Conservation (phyloP, 345 rosid species). For the Cardamine chenopodiifolia region DNA sequence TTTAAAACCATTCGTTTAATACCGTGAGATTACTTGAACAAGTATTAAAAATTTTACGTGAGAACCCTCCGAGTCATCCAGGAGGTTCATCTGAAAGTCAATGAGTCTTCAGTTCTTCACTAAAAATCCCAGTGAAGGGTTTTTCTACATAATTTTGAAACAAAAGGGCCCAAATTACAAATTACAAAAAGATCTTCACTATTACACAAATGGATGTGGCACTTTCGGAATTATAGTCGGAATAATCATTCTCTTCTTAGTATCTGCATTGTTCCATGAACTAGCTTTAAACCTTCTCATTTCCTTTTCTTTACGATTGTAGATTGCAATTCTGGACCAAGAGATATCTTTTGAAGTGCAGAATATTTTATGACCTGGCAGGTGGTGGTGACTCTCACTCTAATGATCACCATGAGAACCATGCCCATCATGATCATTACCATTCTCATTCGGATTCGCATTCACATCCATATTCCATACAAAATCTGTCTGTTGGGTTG, state of each 20-base stretch:
- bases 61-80: neutral
- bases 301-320: neutral
- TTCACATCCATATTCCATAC: slow-evolving; percentile 67
- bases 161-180: neutral
- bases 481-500: slow-evolving; percentile 88
- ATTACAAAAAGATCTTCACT: neutral
- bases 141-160: neutral
- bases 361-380: slow-evolving; percentile 44
- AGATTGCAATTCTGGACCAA: neutral
- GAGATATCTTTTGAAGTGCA: neutral
- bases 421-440: slow-evolving; percentile 50
- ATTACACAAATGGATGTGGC: slow-evolving; percentile 54
- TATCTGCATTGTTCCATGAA: slow-evolving; percentile 1
- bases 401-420: slow-evolving; percentile 57
- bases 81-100: neutral
- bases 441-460: slow-evolving; percentile 54
- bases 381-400: slow-evolving; percentile 88
- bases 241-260: slow-evolving; percentile 61
- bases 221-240: slow-evolving; percentile 81
- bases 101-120: neutral
- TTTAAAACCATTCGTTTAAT: too few species aligned
- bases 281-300: neutral
- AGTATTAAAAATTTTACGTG: neutral
- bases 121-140: neutral
- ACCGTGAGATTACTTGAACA: too few species aligned